Base-by-base conservation (phyloP, 129 eudicot genomes). In the Helianthus annuus region DNA sequence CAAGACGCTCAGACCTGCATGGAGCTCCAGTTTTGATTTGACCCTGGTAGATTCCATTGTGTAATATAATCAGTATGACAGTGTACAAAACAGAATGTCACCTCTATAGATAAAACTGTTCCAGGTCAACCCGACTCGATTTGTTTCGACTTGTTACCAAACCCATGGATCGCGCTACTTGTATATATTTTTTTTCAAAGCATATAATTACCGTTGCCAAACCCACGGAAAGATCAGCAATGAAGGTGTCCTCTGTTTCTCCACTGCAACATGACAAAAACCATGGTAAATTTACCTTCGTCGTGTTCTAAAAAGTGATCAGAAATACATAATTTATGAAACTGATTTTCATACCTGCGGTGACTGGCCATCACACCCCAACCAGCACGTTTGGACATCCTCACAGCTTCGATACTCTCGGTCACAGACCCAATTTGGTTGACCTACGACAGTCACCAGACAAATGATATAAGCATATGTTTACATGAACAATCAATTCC, bases 351-450 rank as follows among this genome's bases (percentile, higher is more conserved):
- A 27, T 49, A 78, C 81, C 81, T 78, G 38, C 82, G 82, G 69
- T 78, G 77, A 72, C 82, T 78, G 82, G 82, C 82, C 82, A 78
- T 78, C 46, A 78, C 82, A 42, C 82, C 82, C 82, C 82, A 78
- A 32, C 82, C 82, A 46, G 82, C 82, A n/a, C 72, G 73, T 39
- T 78, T 78, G 40, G 82, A 78, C 82, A 78, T 78, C 49, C 17
- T 78, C 64, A 78, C 82, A 61, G 96, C 98, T 82, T 92, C 98
- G 53, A 92, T 92, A 77, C 98, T 92, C 90, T 92, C 95, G 9
- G 98, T 92, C 57, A 92, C 96, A 6, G 96, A 89, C 36, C 98
- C 96, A 76, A 92, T 92, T 85, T 92, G 98, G 84, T 92, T 92
- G 65, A 92, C 98, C 97, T 91, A 10, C 48, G 70, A 1, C 29